A percentile compares a stretch with the other conserved stretches of the same genome.
These are phyloP conservation scores for Stephania cephalantha DNA, from an alignment of 164 flowering plant genomes.

Conservation along the genomic window DNA sequence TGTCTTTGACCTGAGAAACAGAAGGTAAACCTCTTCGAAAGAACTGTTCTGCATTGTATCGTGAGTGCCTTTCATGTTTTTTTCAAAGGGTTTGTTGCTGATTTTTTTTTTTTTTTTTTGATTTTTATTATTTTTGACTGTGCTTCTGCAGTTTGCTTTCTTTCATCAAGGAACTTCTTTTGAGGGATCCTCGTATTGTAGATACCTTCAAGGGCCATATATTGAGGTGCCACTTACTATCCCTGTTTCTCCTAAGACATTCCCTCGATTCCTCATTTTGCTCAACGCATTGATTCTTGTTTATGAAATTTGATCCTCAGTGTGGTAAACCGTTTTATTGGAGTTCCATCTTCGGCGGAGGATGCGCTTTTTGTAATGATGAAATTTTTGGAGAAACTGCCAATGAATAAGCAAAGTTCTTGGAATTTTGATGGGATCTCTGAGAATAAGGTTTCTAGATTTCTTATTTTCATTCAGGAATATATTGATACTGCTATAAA, in stretches of 20 bases:
- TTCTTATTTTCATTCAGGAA: slow-evolving; percentile 28
- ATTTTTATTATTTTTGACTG: slow-evolving; percentile 6
- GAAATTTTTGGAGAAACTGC: slow-evolving; percentile 43
- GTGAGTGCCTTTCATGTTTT: not conserved
- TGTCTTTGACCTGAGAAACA: slow-evolving; percentile 45
- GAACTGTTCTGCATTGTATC: slow-evolving; percentile 2
- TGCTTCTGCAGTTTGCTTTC: slow-evolving; percentile 49
- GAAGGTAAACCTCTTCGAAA: slow-evolving; percentile 38
- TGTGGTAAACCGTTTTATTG: slow-evolving; percentile 43
- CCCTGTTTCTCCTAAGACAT: not conserved
- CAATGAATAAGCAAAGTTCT: slow-evolving; percentile 17
- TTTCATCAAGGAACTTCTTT: slow-evolving; percentile 51
- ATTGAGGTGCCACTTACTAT: slow-evolving; percentile 42
- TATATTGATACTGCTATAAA: slow-evolving; percentile 28
- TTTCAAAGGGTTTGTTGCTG: not conserved
- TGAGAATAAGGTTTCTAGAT: slow-evolving; percentile 25
- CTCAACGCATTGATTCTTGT: slow-evolving; percentile 11
- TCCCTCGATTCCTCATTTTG: slow-evolving; percentile 4
- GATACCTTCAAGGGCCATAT: slow-evolving; percentile 40
- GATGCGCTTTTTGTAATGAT: slow-evolving; percentile 52
- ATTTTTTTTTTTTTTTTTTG: not conserved
- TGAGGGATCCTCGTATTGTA: slow-evolving; percentile 39
- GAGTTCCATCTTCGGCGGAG: slow-evolving; percentile 34
- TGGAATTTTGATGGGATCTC: slow-evolving; percentile 25
- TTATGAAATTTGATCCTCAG: slow-evolving; percentile 33